Percentiles rank a stretch among this genome's conserved stretches.
phyloP scores from a whole-genome alignment of 306 rosid genomes.

The Quercus rubra region DNA sequence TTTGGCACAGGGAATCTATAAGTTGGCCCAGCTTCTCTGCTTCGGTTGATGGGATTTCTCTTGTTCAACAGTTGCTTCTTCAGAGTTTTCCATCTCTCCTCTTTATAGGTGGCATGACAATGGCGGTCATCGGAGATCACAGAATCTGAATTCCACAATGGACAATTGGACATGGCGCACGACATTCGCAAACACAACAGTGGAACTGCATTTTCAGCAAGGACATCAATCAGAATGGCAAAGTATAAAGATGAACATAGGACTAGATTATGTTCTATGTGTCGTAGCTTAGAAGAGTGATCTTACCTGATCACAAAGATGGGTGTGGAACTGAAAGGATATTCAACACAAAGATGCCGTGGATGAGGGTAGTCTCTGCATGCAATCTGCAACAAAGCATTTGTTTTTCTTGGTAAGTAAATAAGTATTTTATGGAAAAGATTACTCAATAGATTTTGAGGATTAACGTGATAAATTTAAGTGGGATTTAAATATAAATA shows the following conservation, averaged over 20 bases:
- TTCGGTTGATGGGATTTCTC: no score
- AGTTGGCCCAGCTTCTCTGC: no score
- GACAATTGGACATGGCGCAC: slow-evolving; percentile 82
- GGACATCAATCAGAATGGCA: slow-evolving; percentile 15
- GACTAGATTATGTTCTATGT: not conserved
- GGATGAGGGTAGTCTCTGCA: slow-evolving; percentile 89
- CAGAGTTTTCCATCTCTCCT: slow-evolving; percentile 47
- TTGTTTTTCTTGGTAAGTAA: no score
- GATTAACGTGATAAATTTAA: no score
- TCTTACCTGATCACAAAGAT: slow-evolving; percentile 52
- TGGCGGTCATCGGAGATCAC: slow-evolving; percentile 25
- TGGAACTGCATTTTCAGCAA: slow-evolving; percentile 66
- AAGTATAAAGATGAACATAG: slow-evolving; percentile 5
- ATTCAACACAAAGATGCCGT: slow-evolving; percentile 62
- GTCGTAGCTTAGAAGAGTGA: not conserved
- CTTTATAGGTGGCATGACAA: slow-evolving; percentile 76
- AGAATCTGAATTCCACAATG: slow-evolving; percentile 38
- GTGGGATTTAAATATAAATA: no score
- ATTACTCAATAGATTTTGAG: no score
- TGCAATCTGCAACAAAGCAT: slow-evolving; percentile 50
- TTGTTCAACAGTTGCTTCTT: slow-evolving; percentile 18
- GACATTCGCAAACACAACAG: slow-evolving; percentile 74
- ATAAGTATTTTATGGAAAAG: no score
- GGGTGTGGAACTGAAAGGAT: slow-evolving; percentile 60
- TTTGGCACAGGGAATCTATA: no score